Evolutionary conservation across 2,329 filamentous ascomycete species (phyloP).

Genomic region (Lecanicillium sp.): DNA sequence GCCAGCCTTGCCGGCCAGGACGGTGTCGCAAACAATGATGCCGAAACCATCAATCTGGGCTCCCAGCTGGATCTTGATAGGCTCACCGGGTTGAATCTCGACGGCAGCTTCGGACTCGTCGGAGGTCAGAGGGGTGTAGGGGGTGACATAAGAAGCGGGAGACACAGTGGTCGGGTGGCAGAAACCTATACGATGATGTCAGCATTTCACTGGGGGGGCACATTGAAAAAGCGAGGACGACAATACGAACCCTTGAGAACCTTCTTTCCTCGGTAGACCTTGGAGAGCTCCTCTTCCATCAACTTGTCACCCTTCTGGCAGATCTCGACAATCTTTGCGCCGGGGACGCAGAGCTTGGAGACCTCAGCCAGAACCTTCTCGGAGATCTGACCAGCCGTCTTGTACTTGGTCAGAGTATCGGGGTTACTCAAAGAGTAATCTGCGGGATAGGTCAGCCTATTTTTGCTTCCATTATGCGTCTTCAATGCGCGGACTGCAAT

Average conservation of each 20-base stretch:
- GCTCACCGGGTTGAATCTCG: slow-evolving; percentile 74
- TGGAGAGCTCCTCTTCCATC: slow-evolving; percentile 83
- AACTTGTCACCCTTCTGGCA: slow-evolving; percentile 95
- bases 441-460: slow-evolving; percentile 25
- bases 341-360: slow-evolving; percentile 63
- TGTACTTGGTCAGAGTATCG: slow-evolving; percentile 97
- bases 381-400: slow-evolving; percentile 89
- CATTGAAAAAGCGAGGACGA: slow-evolving; percentile 2
- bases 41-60: slow-evolving; percentile 97
- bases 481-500: neutral
- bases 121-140: slow-evolving; percentile 85
- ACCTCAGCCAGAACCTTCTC: slow-evolving; percentile 92
- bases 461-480: neutral
- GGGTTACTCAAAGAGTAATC: slow-evolving; percentile 88
- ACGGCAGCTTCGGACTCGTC: slow-evolving; percentile 77
- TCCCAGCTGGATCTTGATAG: slow-evolving; percentile 97
- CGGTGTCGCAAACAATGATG: slow-evolving; percentile 89
- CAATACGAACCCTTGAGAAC: slow-evolving; percentile 67
- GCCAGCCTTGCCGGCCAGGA: slow-evolving; percentile 61
- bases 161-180: slow-evolving; percentile 93
- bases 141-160: slow-evolving; percentile 87
- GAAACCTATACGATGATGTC: slow-evolving; percentile 51
- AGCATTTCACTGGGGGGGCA: slow-evolving; percentile 7
- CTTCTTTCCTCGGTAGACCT: slow-evolving; percentile 99
- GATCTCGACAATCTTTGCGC: slow-evolving; percentile 86